These are phyloP conservation scores for Annulohypoxylon stygium DNA, from an alignment of 495 filamentous ascomycete genomes.

Conservation along the genomic window DNA sequence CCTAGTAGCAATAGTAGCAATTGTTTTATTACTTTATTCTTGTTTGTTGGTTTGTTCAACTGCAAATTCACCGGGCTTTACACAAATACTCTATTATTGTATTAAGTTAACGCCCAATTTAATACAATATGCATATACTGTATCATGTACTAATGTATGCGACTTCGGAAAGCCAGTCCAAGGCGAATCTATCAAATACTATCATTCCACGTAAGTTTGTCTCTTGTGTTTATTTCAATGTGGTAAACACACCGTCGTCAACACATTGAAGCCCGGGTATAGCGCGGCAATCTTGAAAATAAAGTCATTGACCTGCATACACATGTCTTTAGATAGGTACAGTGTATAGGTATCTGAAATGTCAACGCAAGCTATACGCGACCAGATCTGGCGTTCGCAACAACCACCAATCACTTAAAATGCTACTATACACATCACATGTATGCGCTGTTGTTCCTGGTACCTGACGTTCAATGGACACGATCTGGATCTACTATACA, in stretches of 20 bases:
- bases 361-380: constrained; percentile 11
- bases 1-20: no score
- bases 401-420: constrained; percentile 10
- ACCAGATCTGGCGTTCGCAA: constrained; percentile 11
- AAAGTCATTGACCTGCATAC: constrained; percentile 15
- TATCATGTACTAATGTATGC: background rate
- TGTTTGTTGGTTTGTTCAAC: background rate
- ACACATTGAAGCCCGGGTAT: constrained; percentile 1
- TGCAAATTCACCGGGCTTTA: no score
- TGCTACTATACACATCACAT: background rate
- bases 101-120: background rate
- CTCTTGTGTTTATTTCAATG: background rate
- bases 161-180: background rate
- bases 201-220: background rate
- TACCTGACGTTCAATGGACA: constrained; percentile 22
- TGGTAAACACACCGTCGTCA: background rate
- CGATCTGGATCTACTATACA: background rate
- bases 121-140: background rate
- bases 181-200: background rate
- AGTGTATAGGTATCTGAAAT: background rate
- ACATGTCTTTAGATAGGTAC: background rate
- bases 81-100: background rate
- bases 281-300: constrained; percentile 28
- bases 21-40: background rate
- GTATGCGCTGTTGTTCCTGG: constrained; percentile 18